phyloP scores from a whole-genome alignment of 2,329 filamentous ascomycete species.

The Diaporthe aspalathi region DNA sequence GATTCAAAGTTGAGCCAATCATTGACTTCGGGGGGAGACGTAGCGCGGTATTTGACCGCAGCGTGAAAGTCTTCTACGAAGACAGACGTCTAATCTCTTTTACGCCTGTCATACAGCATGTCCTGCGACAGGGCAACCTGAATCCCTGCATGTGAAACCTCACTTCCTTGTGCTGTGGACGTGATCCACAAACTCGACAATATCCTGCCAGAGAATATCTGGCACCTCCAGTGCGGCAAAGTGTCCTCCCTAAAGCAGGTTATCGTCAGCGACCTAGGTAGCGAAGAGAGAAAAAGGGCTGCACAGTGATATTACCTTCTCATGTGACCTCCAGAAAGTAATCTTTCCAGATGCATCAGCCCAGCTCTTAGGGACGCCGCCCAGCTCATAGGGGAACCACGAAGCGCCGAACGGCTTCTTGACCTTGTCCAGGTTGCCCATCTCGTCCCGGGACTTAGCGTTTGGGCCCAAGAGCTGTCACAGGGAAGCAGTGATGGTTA shows the following conservation, averaged over 20 bases:
- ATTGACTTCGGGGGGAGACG: too few species aligned
- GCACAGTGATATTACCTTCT: constrained; percentile 34
- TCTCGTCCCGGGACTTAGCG: background rate
- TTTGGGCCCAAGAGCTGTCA: background rate
- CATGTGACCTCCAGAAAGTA: constrained; percentile 34
- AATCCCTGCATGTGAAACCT: background rate
- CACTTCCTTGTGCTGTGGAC: constrained; percentile 11
- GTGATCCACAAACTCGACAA: constrained; percentile 53
- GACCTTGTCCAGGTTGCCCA: background rate
- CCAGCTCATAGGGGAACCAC: constrained; percentile 55
- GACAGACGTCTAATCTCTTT: background rate
- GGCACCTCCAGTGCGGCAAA: constrained; percentile 62
- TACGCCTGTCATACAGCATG: too few species aligned
- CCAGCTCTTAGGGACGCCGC: constrained; percentile 51
- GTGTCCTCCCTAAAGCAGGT: constrained; percentile 57
- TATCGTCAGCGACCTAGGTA: background rate
- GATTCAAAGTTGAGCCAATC: too few species aligned
- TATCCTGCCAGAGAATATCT: constrained; percentile 53
- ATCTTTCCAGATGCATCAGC: constrained; percentile 43
- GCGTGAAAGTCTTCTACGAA: background rate
- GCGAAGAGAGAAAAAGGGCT: background rate
- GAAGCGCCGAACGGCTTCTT: constrained; percentile 60
- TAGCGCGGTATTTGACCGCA: background rate
- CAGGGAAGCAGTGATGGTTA: background rate
- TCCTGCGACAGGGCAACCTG: background rate